Base-by-base conservation (phyloP, 179 eudicot genomes). In the Beta lomatogona region DNA sequence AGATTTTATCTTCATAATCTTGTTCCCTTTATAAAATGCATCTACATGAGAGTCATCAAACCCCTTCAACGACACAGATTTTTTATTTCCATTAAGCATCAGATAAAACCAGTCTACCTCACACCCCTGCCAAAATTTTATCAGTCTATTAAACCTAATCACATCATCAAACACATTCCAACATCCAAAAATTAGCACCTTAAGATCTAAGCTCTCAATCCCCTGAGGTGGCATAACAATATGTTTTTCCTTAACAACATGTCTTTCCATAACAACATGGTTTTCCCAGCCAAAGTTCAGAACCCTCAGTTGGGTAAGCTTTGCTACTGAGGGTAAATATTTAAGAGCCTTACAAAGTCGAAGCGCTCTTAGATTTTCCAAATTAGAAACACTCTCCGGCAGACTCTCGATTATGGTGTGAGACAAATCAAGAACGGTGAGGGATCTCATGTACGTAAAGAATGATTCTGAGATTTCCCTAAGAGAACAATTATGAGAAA, bases 361-460 rank as follows among this genome's bases (percentile, higher is more conserved):
- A 9, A 83, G 73, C 4, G 66, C 77, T 64, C 54, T 73, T 19
- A 83, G 55, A 31, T 59, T 79, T 50, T 67, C 70, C 60, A 83
- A 79, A n/a, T 74, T 12, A 3, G 76, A 79, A 31, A 83, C 25
- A 53, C 66, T 69, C 0, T 83, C 55, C 52, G 82, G 86, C 22
- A 83, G 58, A 48, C 68, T 80, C 21, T 52, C 3, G 11, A 83
- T 71, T 2, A n/a, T 0, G 9, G 86, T 80, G 1, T 15, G 0
- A 60, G 78, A 80, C 71, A 83, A 76, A 80, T 83, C 66, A 54
- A 83, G 67, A 72, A 83, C 19, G 21, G 45, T 45, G 55, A 83
- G 86, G 21, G 57, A 73, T 44, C 7, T 60, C 86, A 83, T 79
- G 71, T 74, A 71, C 21, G 19, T 3, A 45, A 83, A 79, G n/a